These are phyloP conservation scores for Wickerhamiella nectarea DNA, from an alignment of 805 yeast genomes.

Conservation along the genomic window DNA sequence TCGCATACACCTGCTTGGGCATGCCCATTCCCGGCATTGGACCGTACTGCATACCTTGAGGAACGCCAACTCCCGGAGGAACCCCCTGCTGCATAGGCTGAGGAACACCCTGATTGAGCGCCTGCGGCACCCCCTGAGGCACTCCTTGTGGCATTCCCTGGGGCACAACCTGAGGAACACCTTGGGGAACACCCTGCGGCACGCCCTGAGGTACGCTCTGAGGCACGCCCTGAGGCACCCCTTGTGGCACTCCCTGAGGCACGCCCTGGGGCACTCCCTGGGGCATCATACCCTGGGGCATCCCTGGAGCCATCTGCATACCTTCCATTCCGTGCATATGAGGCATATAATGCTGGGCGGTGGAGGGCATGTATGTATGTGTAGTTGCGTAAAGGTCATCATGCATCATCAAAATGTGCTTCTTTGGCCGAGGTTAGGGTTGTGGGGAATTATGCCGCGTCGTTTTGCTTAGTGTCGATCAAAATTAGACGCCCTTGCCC, in stretches of 20 bases:
- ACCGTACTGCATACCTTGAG: neutral
- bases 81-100: neutral
- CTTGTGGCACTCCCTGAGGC: neutral
- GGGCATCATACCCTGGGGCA: conserved; percentile 7
- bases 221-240: neutral
- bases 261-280: neutral
- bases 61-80: neutral
- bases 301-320: conserved; percentile 6
- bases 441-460: neutral
- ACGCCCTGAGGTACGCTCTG: neutral
- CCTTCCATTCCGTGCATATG: conserved; percentile 7
- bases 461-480: neutral
- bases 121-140: neutral
- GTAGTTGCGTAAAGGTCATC: neutral
- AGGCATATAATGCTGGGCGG: conserved; percentile 6
- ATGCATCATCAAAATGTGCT: neutral
- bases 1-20: conserved; percentile 3
- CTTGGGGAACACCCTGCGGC: neutral
- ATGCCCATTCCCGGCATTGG: neutral
- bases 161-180: neutral
- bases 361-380: conserved; percentile 1
- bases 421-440: neutral
- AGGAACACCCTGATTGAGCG: neutral
- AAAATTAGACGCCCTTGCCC: neutral
- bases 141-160: neutral